Conservation (phyloP, 352 stramenopile genomes). For the Globisporangium camurandrum region DNA sequence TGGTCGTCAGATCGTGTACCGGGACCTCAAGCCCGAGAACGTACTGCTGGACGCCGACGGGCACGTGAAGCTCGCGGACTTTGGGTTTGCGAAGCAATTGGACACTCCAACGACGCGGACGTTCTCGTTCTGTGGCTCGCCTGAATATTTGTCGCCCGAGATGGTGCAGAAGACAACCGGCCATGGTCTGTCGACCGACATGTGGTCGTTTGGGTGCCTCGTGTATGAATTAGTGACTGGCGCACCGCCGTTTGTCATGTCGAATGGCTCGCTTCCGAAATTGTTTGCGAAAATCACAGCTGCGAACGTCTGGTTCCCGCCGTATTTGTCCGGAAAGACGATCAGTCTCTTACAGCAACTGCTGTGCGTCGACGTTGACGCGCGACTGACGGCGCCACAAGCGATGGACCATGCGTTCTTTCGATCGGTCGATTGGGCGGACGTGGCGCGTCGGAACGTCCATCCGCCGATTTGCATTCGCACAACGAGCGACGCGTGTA, state of each 20-base stretch:
- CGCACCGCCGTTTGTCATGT: slow-evolving; percentile 54
- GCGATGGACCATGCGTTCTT: slow-evolving; percentile 78
- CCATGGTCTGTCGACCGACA: slow-evolving; percentile 72
- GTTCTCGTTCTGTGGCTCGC: slow-evolving; percentile 79
- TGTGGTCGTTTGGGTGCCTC: slow-evolving; percentile 86
- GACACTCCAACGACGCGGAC: slow-evolving; percentile 48
- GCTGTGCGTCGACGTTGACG: slow-evolving; percentile 35
- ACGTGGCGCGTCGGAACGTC: slow-evolving; percentile 55
- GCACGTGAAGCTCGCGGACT: slow-evolving; percentile 78
- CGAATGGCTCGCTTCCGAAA: slow-evolving; percentile 44
- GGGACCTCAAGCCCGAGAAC: slow-evolving; percentile 75
- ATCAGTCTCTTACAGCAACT: slow-evolving; percentile 45
- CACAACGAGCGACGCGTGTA: slow-evolving; percentile 53
- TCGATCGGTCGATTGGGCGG: slow-evolving; percentile 55
- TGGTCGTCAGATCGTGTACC: slow-evolving; percentile 55
- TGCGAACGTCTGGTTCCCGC: slow-evolving; percentile 60
- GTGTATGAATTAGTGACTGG: slow-evolving; percentile 74
- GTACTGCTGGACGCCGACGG: slow-evolving; percentile 67
- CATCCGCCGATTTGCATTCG: slow-evolving; percentile 54
- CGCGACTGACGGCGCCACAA: slow-evolving; percentile 43
- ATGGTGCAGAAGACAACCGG: slow-evolving; percentile 71
- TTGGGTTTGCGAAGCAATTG: slow-evolving; percentile 75
- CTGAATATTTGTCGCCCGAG: slow-evolving; percentile 81
- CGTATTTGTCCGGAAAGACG: slow-evolving; percentile 34
- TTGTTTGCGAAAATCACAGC: slow-evolving; percentile 63